Conservation (phyloP, 2,329 filamentous ascomycete species). For the Paecilomyces niveus region DNA sequence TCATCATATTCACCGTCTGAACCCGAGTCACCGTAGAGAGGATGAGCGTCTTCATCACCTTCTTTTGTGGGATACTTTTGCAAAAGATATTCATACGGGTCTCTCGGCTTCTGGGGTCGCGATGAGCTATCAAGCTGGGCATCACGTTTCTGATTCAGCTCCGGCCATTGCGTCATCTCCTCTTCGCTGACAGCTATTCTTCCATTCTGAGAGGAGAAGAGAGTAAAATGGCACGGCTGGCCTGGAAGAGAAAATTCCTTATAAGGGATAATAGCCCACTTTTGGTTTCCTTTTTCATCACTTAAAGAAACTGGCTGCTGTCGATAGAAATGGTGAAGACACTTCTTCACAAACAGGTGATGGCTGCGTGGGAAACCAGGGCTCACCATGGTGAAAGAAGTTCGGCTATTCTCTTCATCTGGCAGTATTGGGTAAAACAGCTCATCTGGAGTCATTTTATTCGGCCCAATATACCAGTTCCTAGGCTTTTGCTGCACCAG, state of each 20-base stretch:
- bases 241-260: constrained; percentile 7
- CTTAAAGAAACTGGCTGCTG: constrained; percentile 16
- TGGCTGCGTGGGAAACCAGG: constrained; percentile 17
- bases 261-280: constrained; percentile 24
- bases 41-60: constrained; percentile 39
- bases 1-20: constrained; percentile 50
- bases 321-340: constrained; percentile 18
- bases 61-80: constrained; percentile 36
- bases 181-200: constrained; percentile 19
- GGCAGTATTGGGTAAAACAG: constrained; percentile 36
- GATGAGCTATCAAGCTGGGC: background rate
- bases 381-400: constrained; percentile 16
- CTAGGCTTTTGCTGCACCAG: background rate
- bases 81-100: constrained; percentile 29
- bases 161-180: constrained; percentile 20
- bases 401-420: constrained; percentile 17
- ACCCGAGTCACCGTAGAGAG: constrained; percentile 50
- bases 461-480: constrained; percentile 32
- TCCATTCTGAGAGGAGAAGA: constrained; percentile 19
- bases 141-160: constrained; percentile 9
- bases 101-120: constrained; percentile 2
- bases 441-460: constrained; percentile 29
- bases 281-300: constrained; percentile 10
- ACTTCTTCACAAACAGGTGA: constrained; percentile 23
- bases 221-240: constrained; percentile 18